Conservation (phyloP, 2,329 filamentous ascomycete species). For the Madurella fahalii region DNA sequence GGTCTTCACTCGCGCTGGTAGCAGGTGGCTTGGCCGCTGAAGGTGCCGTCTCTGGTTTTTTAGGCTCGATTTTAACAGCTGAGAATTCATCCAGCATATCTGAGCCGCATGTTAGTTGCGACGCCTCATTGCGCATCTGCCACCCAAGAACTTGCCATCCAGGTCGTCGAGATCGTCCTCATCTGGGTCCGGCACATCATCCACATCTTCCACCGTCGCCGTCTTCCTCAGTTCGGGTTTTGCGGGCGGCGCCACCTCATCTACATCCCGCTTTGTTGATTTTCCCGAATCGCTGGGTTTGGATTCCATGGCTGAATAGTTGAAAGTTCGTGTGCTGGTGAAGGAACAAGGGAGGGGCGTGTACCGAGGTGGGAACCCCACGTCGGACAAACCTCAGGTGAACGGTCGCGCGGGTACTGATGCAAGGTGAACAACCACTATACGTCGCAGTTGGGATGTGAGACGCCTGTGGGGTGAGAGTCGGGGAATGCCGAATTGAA, state of each 20-base stretch:
- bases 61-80: conserved; percentile 53
- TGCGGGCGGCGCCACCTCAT: conserved; percentile 1
- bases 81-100: conserved; percentile 94
- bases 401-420: not conserved
- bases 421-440: not conserved
- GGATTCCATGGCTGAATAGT: conserved; percentile 19
- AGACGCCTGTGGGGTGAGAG: not conserved
- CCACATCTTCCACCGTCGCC: conserved; percentile 24
- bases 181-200: conserved; percentile 73
- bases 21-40: conserved; percentile 25
- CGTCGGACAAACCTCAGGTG: not conserved
- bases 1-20: conserved; percentile 24
- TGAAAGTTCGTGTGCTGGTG: conserved; percentile 2
- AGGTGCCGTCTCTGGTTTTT: conserved; percentile 31
- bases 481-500: not conserved
- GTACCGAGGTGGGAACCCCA: not conserved
- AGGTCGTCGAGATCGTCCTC: conserved; percentile 90
- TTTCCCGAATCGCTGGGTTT: conserved; percentile 17
- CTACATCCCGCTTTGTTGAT: conserved; percentile 21
- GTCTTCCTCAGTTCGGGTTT: conserved; percentile 22
- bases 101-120: conserved; percentile 34
- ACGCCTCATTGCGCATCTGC: not conserved
- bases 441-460: not conserved
- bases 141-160: conserved; percentile 59
- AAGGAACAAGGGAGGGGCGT: not conserved